phyloP scores from a whole-genome alignment of 768 basidiomycete species.

The Plicaturopsis crispa region DNA sequence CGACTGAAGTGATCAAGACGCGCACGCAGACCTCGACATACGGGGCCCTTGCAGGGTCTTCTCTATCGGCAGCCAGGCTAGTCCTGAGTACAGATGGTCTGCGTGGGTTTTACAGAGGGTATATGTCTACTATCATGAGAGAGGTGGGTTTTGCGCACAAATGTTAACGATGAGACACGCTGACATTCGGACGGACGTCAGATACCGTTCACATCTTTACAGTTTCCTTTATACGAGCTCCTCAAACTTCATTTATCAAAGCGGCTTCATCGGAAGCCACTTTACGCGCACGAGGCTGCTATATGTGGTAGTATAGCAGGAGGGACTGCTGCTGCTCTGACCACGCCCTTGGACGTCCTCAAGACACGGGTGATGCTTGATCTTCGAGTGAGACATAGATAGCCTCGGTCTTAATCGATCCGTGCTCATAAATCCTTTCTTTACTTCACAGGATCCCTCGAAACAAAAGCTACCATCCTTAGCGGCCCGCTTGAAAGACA shows the following conservation, averaged over 20 bases:
- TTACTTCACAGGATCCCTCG: constrained; percentile 35
- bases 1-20: constrained; percentile 95
- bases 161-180: background rate
- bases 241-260: constrained; percentile 65
- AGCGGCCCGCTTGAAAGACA: constrained; percentile 47
- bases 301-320: constrained; percentile 89
- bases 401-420: background rate
- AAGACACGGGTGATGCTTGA: constrained; percentile 98
- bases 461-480: constrained; percentile 49
- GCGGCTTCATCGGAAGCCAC: constrained; percentile 41
- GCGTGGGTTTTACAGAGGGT: constrained; percentile 83
- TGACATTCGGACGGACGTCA: constrained; percentile 20
- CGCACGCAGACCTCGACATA: constrained; percentile 84
- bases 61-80: constrained; percentile 48
- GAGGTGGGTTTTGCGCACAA: constrained; percentile 32
- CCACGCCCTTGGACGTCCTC: constrained; percentile 93
- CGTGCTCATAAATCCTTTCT: background rate
- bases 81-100: constrained; percentile 58
- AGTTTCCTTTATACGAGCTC: constrained; percentile 92
- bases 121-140: constrained; percentile 68
- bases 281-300: constrained; percentile 73
- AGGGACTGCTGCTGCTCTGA: constrained; percentile 80
- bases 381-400: constrained; percentile 65
- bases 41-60: constrained; percentile 47
- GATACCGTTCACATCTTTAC: constrained; percentile 95